These are phyloP conservation scores for Paraconiothyrium brasiliense DNA, from an alignment of 2,329 filamentous ascomycete species.

Conservation along the genomic window DNA sequence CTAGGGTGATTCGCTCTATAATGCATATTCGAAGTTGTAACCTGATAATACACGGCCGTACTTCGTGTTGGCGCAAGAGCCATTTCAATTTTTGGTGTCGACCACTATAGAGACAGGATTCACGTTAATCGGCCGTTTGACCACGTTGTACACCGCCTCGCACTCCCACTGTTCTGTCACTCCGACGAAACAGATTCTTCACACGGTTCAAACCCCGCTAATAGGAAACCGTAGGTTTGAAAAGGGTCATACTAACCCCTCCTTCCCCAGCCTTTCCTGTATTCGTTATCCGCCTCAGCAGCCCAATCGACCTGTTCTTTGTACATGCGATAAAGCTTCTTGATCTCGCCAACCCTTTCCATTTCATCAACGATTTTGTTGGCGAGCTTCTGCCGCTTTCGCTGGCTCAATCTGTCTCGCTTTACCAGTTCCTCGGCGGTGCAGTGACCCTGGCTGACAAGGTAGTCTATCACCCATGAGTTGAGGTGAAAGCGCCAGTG, in stretches of 20 bases:
- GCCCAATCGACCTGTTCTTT: conserved; percentile 63
- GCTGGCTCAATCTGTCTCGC: conserved; percentile 68
- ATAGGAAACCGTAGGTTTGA: not conserved
- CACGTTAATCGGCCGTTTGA: too few relatives aligned
- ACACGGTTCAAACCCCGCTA: not conserved
- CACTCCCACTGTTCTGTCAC: not conserved
- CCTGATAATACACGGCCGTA: too few relatives aligned
- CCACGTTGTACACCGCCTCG: not conserved
- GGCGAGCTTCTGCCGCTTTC: conserved; percentile 68
- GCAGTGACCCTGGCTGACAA: conserved; percentile 68
- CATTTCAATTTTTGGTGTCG: too few relatives aligned
- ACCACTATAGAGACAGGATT: too few relatives aligned
- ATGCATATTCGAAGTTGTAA: too few relatives aligned
- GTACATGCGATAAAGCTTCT: conserved; percentile 71
- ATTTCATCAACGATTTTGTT: conserved; percentile 72
- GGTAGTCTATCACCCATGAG: conserved; percentile 72
- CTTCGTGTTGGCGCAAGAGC: too few relatives aligned
- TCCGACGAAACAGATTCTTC: not conserved
- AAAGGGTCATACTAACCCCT: not conserved
- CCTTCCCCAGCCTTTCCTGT: conserved; percentile 35
- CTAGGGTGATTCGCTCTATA: too few relatives aligned
- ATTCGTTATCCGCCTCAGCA: conserved; percentile 42
- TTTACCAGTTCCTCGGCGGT: conserved; percentile 66
- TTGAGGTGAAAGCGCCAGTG: conserved; percentile 83
- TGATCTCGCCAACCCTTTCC: conserved; percentile 67